Evolutionary conservation across 2,329 filamentous ascomycete genomes (phyloP), one percentile per base, ranked within the genome.

Genomic region (Didymella pinodella): DNA sequence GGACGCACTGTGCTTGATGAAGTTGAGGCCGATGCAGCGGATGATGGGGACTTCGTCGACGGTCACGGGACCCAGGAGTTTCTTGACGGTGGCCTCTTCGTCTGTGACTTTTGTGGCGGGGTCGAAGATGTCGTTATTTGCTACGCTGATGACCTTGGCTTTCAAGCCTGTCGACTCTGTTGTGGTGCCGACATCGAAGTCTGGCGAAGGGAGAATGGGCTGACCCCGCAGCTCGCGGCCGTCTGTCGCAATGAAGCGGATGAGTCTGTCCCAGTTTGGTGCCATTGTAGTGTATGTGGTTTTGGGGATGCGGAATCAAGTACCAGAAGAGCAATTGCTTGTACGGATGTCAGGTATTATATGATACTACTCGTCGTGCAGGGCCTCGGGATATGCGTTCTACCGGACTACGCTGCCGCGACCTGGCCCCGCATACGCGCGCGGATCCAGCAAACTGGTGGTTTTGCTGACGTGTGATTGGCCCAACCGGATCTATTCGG

Each of bases 11-110:
- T 88, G 86, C 52, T 83, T 86, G 38, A 81, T 80, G 64, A 87
- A 88, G 65, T 88, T 88, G 28, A 88, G 67, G 0, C 86, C 86
- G 12, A 87, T 81, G 63, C 86, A 88, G 20, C 85, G 75, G 3
- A 88, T 66, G 43, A 86, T 85, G 0, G 84, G 83, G 0, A 87
- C 82, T 49, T 87, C 83, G 2, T 74, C 71, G 10, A 70, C 73
- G 0, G 80, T 77, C 31, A 88, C 69, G 0, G 85, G 85, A 0
- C 84, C 83, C 0, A 88, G 77, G 0, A 88, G 69, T 50, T 75
- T 77, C 66, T 85, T 83, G 7, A 88, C 85, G 0, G 78, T 80
- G 2, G 81, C 84, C 10, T 83, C 71, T 64, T 87, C 82, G 29
- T 86, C 81, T 0, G 84, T 85, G 1, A 86, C 80, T 16, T 71